These are phyloP conservation scores for Pistacia vera DNA, from an alignment of 345 rosid species.

Conservation along the genomic window DNA sequence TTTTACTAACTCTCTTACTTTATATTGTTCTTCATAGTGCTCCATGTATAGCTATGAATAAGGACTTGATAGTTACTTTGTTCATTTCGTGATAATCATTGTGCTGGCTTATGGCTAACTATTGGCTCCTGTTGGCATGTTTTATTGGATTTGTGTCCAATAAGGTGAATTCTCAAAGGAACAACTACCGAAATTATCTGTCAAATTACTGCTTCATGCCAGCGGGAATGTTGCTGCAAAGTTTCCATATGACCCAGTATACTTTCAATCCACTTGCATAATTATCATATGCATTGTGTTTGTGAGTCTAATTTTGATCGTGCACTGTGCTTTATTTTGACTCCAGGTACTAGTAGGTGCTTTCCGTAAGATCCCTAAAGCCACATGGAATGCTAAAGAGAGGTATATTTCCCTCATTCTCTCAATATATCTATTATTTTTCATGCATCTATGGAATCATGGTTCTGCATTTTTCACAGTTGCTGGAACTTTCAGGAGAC, in stretches of 20 bases:
- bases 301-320: constrained; percentile 11
- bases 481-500: background rate
- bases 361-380: constrained; percentile 76
- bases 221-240: constrained; percentile 78
- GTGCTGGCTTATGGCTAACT: background rate
- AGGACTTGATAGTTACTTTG: background rate
- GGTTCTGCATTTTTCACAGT: constrained; percentile 1
- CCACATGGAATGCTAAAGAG: constrained; percentile 92
- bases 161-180: constrained; percentile 45
- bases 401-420: constrained; percentile 46
- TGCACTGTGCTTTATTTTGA: constrained; percentile 8
- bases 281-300: background rate
- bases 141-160: constrained; percentile 13
- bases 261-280: constrained; percentile 8
- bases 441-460: background rate
- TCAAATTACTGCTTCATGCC: constrained; percentile 68
- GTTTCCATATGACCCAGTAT: constrained; percentile 68
- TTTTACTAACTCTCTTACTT: background rate
- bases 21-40: background rate
- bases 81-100: background rate
- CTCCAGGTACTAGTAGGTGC: constrained; percentile 64
- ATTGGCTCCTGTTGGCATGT: constrained; percentile 3
- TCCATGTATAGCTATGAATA: background rate
- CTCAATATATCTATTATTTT: background rate
- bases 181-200: constrained; percentile 46